phyloP scores from a whole-genome alignment of 441 rosid genomes.

The Gossypium davidsonii region DNA sequence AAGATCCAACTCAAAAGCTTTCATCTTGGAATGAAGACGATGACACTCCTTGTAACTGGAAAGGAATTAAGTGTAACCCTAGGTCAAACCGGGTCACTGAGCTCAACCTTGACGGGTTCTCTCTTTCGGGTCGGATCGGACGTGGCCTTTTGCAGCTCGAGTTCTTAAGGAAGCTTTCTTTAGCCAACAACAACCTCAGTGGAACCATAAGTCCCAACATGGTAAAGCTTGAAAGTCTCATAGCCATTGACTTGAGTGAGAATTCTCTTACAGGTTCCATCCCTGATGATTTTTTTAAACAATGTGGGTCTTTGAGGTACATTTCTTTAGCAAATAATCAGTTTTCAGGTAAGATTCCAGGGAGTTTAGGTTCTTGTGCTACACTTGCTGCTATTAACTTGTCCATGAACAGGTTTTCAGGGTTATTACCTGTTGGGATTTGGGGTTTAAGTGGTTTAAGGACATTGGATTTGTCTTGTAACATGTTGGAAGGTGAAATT shows the following conservation, averaged over 20 bases:
- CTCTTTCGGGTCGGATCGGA: conserved; percentile 57
- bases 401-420: conserved; percentile 50
- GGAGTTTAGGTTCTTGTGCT: conserved; percentile 48
- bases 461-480: conserved; percentile 53
- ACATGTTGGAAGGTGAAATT: conserved; percentile 51
- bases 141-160: conserved; percentile 63
- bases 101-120: conserved; percentile 48
- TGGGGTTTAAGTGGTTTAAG: conserved; percentile 56
- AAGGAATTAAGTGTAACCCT: conserved; percentile 54
- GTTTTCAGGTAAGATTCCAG: conserved; percentile 57
- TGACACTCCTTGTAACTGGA: conserved; percentile 52
- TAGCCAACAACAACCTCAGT: conserved; percentile 70
- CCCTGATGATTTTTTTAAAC: conserved; percentile 47
- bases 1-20: conserved; percentile 51
- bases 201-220: conserved; percentile 53
- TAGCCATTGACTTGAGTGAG: conserved; percentile 49
- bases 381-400: conserved; percentile 46
- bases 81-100: conserved; percentile 58
- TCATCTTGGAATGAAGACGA: conserved; percentile 63
- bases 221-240: conserved; percentile 45
- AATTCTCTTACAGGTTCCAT: conserved; percentile 49
- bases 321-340: conserved; percentile 50
- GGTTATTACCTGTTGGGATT: conserved; percentile 43
- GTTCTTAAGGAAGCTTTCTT: conserved; percentile 61
- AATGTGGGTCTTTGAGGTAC: conserved; percentile 59